Evolutionary conservation across 768 basidiomycete species (phyloP).

Genomic region (Boletus pseudopeckii): DNA sequence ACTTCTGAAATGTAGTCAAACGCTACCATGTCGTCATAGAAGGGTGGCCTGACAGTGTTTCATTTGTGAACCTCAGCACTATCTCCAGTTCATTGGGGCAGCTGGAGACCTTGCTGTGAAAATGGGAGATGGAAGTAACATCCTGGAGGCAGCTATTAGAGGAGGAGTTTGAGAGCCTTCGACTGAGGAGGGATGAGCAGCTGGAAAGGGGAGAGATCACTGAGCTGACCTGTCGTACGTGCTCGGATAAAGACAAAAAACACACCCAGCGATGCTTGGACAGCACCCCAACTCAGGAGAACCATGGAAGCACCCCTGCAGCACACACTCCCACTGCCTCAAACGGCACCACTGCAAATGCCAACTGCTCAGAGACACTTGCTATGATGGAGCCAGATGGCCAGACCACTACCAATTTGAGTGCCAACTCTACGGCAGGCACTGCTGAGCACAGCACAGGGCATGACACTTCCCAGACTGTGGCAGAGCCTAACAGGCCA

Average conservation of each 20-base stretch:
- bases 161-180: not conserved
- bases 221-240: not conserved
- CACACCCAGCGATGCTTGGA: too few species aligned
- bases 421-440: too few species aligned
- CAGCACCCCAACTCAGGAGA: too few species aligned
- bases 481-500: too few species aligned
- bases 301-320: too few species aligned
- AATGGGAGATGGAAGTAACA: not conserved
- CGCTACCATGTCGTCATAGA: not conserved
- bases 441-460: too few species aligned
- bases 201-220: not conserved
- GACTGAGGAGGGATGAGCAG: not conserved
- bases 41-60: not conserved
- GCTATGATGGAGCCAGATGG: too few species aligned
- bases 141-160: not conserved
- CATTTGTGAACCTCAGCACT: not conserved
- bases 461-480: too few species aligned
- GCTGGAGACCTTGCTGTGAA: not conserved
- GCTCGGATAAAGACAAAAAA: not conserved
- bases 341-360: too few species aligned
- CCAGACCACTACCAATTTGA: too few species aligned
- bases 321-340: too few species aligned
- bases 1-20: not conserved
- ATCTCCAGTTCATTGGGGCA: not conserved
- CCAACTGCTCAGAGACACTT: too few species aligned